phyloP scores from a whole-genome alignment of 2,329 filamentous ascomycete genomes.

The Beauveria asiatica region DNA sequence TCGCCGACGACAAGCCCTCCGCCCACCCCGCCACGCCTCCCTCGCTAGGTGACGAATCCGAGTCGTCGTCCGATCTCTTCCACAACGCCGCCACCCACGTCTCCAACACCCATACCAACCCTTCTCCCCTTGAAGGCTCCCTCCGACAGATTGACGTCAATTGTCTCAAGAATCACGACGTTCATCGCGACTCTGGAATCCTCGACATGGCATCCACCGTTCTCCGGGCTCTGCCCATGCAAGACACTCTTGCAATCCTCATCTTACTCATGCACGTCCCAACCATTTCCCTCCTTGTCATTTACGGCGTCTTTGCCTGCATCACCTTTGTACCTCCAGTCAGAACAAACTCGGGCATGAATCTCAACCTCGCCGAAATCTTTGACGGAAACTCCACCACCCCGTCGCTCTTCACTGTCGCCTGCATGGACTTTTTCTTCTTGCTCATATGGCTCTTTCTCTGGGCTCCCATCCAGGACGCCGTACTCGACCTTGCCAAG shows the following conservation, averaged over 20 bases:
- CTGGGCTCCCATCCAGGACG: conserved; percentile 78
- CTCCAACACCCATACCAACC: conserved; percentile 25
- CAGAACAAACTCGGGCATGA: conserved; percentile 68
- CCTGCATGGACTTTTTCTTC: conserved; percentile 76
- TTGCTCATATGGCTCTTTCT: conserved; percentile 80
- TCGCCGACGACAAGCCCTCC: neutral
- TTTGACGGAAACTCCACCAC: conserved; percentile 82
- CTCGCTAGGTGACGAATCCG: conserved; percentile 14
- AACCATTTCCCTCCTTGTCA: conserved; percentile 75
- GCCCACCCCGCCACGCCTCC: neutral
- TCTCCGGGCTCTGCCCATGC: conserved; percentile 78
- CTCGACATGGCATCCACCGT: conserved; percentile 77
- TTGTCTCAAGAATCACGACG: conserved; percentile 56
- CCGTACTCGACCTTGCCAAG: conserved; percentile 83
- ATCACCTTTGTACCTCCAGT: conserved; percentile 85
- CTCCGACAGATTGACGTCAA: conserved; percentile 64
- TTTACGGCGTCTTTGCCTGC: conserved; percentile 87
- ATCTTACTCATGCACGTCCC: conserved; percentile 92
- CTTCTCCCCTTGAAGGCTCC: conserved; percentile 33
- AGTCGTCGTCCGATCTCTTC: conserved; percentile 28
- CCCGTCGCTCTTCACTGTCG: conserved; percentile 74
- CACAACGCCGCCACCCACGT: conserved; percentile 19
- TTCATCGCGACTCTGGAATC: conserved; percentile 63
- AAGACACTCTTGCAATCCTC: conserved; percentile 92
- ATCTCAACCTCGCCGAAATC: conserved; percentile 79